Conservation (phyloP, 2,329 filamentous ascomycete species). For the Talaromyces piceae region DNA sequence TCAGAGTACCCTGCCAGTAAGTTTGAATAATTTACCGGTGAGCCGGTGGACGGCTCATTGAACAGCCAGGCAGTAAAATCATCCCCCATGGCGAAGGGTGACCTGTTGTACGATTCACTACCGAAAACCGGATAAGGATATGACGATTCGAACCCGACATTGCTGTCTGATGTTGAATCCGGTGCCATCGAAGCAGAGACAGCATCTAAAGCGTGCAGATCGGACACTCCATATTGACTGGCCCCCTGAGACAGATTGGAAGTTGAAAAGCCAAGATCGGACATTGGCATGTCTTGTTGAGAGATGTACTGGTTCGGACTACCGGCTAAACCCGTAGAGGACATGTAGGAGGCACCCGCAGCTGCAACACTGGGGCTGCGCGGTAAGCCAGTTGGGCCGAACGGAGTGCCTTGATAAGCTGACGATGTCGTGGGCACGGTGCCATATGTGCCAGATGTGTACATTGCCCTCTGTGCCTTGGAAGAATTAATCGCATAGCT, state of each 20-base stretch:
- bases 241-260: constrained; percentile 1
- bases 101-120: constrained; percentile 68
- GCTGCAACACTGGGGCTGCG: constrained; percentile 13
- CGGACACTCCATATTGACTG: constrained; percentile 2
- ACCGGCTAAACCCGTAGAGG: not conserved
- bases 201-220: constrained; percentile 19
- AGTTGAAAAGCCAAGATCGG: constrained; percentile 13
- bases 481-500: constrained; percentile 23
- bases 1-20: constrained; percentile 35
- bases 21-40: constrained; percentile 38
- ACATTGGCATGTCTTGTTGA: constrained; percentile 16
- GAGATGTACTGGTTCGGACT: constrained; percentile 6
- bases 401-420: constrained; percentile 11
- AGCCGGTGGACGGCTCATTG: constrained; percentile 56
- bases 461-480: constrained; percentile 16
- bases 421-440: constrained; percentile 1
- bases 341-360: constrained; percentile 5
- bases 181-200: constrained; percentile 22
- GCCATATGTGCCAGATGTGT: constrained; percentile 15
- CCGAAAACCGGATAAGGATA: constrained; percentile 76
- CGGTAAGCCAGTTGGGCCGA: constrained; percentile 15
- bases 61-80: constrained; percentile 83
- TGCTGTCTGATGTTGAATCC: constrained; percentile 19
- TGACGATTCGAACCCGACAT: constrained; percentile 28
- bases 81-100: constrained; percentile 79